phyloP scores from a whole-genome alignment of 2,329 filamentous ascomycete species.

The Pleurostoma richardsiae region DNA sequence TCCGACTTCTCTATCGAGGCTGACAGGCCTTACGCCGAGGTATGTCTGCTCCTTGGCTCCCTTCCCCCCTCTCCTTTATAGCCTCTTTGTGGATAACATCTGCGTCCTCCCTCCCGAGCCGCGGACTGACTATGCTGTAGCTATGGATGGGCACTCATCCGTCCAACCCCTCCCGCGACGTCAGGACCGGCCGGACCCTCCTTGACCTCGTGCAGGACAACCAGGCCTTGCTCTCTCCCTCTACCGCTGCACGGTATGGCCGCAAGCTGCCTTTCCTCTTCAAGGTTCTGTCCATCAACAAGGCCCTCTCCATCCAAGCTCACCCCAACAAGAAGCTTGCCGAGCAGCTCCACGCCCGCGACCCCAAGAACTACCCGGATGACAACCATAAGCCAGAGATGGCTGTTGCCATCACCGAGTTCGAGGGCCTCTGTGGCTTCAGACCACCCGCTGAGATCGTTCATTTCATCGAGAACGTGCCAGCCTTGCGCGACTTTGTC shows the following conservation, averaged over 20 bases:
- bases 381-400: conserved; percentile 99
- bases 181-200: conserved; percentile 76
- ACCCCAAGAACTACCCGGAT: conserved; percentile 94
- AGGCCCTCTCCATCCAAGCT: conserved; percentile 94
- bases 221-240: conserved; percentile 69
- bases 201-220: conserved; percentile 87
- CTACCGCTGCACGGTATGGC: conserved; percentile 70
- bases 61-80: neutral
- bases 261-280: conserved; percentile 90
- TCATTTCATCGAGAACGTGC: conserved; percentile 65
- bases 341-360: conserved; percentile 77
- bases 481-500: conserved; percentile 59
- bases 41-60: conserved; percentile 30
- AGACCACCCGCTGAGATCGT: conserved; percentile 80
- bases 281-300: conserved; percentile 94
- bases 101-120: neutral
- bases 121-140: conserved; percentile 39
- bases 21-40: conserved; percentile 93
- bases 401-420: conserved; percentile 95
- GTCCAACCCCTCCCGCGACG: conserved; percentile 87
- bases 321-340: conserved; percentile 95
- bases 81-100: too few relatives aligned
- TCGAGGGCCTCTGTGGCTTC: conserved; percentile 95
- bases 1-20: conserved; percentile 71
- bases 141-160: conserved; percentile 99